Base-by-base conservation (phyloP, 306 rosid genomes). In the Vigna mungo region DNA sequence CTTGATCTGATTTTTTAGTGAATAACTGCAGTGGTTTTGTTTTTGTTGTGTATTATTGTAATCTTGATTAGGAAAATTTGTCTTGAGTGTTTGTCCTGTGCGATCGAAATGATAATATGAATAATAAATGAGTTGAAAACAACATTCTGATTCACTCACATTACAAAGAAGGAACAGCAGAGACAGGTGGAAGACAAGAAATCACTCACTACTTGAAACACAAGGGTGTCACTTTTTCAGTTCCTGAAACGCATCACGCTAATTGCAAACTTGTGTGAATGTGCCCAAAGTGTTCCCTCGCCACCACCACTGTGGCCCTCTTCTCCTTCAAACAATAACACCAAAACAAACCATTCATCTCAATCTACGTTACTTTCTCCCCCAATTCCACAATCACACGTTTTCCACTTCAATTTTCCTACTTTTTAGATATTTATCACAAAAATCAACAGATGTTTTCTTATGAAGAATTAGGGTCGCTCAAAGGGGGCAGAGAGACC, bases 291-390 rank as follows among this genome's bases (percentile, higher is more conserved):
- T 76, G 68, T 61, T 49, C 71, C 78, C 77, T 58, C 73, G 43
- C 80, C 82, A 72, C 76, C 54, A 32, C 70, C 46, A 41, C 30
- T 37, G 13, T 53, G 81, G 78, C 83, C 81, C 75, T 41, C 5
- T 80, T 81, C 76, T 25, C 52, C 54, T 80, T 15, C 71, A 56
- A 80, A 82, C 88, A 87, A 76, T 37, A 81, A 82, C 74, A 67
- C 43, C 60, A 44, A 64, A 63, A 72, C 74, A 80, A 64, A 77
- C 25, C 62, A 30, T 72, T 55, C 71, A 17, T 37, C 14, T 27
- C 32, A 2, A 41, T 9, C 46, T 41, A 41, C 46, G 0, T 9
- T 41, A 41, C 46, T 41, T 41, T 41, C 46, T 41, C 12, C 9
- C 46, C 2, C 46, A 9, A 41, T 1, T 39, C 46, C 46, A 41